These are phyloP conservation scores for Trichomonas tenax DNA, from an alignment of 208 protist genomes.

Conservation along the genomic window DNA sequence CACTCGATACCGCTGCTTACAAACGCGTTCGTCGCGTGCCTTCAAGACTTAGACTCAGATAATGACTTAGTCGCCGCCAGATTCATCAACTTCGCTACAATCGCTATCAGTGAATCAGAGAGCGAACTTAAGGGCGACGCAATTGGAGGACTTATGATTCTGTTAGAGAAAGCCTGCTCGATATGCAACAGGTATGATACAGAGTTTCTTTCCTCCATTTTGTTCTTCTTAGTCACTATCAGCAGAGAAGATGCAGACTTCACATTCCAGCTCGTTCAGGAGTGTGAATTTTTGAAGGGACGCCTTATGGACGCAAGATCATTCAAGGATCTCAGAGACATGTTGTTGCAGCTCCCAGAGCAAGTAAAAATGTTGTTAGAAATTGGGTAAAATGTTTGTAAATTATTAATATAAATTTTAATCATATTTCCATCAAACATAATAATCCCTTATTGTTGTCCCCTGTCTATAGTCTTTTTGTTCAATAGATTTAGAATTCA, in stretches of 20 bases:
- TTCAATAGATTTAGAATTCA: no score
- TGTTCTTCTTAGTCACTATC: neutral
- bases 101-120: neutral
- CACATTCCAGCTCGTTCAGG: neutral
- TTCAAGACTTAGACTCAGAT: neutral
- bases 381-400: neutral
- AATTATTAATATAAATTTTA: no score
- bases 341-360: neutral
- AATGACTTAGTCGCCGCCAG: neutral
- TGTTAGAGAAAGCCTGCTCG: neutral
- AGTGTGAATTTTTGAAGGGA: neutral
- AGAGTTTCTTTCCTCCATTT: neutral
- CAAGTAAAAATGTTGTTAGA: neutral
- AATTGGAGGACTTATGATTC: neutral
- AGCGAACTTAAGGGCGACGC: neutral
- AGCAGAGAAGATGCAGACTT: neutral
- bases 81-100: neutral
- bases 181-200: neutral
- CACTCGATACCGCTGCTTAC: neutral
- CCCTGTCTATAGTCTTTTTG: no score
- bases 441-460: no score
- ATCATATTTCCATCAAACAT: no score
- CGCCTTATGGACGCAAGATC: neutral
- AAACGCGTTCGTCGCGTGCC: neutral
- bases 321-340: neutral